Base-by-base conservation (phyloP, 2,329 filamentous ascomycete genomes). In the Hymenoscyphus fraxineus region DNA sequence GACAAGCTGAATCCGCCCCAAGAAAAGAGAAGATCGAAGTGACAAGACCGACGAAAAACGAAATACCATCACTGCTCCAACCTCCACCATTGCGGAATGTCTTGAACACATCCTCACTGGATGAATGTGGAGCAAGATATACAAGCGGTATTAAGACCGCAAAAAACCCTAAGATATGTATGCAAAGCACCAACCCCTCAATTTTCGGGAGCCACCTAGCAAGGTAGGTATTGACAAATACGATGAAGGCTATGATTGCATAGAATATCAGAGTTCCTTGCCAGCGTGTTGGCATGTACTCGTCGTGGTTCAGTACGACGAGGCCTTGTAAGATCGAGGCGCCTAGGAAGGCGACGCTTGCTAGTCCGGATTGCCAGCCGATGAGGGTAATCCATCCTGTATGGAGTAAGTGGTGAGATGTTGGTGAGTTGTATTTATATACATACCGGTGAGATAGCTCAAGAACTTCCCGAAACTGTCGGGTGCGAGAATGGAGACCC, bases 391-490 rank as follows among this genome's bases (percentile, higher is more conserved):
- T 72, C 82, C 81, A 83, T 61, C 80, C 82, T 56, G 6, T 47
- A n/a, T 6, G 6, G 15, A 19, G n/a, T 47, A n/a, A 47, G 15
- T 19, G 16, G 6, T 7, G 3, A 7, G 5, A 6, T n/a, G 4
- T 5, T 47, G 5, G 3, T 47, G 41, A n/a, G 15, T n/a, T 47
- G 41, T 44, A n/a, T 13, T 3, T n/a, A n/a, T 2, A 1, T 15
- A 47, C 76, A 67, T 64, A 78, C 80, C 80, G 15, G 80, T 80
- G 7, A 83, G 71, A 68, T 86, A 87, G 65, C 82, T 84, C 1
- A 86, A 74, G 44, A 81, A 79, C 64, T 81, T 83, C 66, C 85
- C 81, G 60, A 77, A 76, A 44, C 73, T 73, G 0, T 71, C 74
- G 0, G 82, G 80, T 0, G 81, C 79, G 62, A 84, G 79, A 27